Base-by-base conservation (phyloP, 805 yeast genomes). In the Alloascoidea africana region DNA sequence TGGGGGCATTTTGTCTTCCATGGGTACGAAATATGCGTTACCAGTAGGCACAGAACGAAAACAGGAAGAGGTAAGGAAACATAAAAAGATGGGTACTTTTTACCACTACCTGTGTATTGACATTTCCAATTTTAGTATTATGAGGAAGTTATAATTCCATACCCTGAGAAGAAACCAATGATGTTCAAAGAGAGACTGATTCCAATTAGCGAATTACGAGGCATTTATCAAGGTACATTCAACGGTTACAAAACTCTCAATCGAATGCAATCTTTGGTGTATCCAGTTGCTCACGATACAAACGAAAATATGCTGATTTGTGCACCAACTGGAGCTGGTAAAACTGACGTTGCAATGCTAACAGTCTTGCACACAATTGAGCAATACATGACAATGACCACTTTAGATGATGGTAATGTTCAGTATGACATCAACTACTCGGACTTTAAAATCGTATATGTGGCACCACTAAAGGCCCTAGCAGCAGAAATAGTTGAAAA, bases 261-360 rank as follows among this genome's bases (percentile, higher is more conserved):
- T 58, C 70, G 81, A 46, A 81, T 91, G 69, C 98, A 89, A 57
- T 79, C 94, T 14, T 63, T 91, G 42, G 93, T 89, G 1, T 91
- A 66, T 46, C 94, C 94, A 0, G 84, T 87, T 11, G 97, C 95
- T 0, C 91, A 89, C 54, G 75, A 80, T 39, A 80, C 96, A 3
- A 86, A 83, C 54, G 96, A 89, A 49, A 89, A 89, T 51, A 83
- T 91, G 95, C 62, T 87, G 37, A 85, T 87, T 3, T 87, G 96
- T 72, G 96, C 96, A 0, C 96, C 96, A 1, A 87, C 96, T 0
- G 96, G 96, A 66, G 95, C 96, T 4, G 96, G 96, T 70, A 87
- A 87, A 53, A 87, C 96, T 0, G 96, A 87, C 55, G 89, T 87
- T 17, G 96, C 96, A 0, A 57, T 87, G 41, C 60, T 87, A 30